Percentiles rank a stretch among this genome's conserved stretches.
Evolutionary conservation across 129 eudicot genomes (phyloP).

Genomic region (Artemisia annua): DNA sequence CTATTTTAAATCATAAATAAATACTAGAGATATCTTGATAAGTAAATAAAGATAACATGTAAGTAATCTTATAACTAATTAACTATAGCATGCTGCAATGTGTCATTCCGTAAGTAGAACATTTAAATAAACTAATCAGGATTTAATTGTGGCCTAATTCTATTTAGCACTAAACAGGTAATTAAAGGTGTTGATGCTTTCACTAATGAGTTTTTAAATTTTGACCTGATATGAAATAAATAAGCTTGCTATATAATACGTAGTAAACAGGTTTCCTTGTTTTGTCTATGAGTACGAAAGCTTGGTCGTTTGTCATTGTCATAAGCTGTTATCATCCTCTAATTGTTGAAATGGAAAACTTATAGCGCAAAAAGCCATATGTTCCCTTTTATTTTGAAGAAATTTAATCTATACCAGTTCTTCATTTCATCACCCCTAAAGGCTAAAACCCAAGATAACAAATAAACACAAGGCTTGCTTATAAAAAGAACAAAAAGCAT

Average conservation of each 20-base stretch:
- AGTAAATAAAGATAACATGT: not conserved
- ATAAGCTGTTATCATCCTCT: slow-evolving; percentile 20
- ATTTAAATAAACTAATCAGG: too few species aligned
- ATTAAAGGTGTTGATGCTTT: slow-evolving; percentile 16
- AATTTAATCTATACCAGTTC: too few species aligned
- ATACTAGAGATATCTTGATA: too few species aligned
- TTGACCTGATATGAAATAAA: slow-evolving; percentile 1
- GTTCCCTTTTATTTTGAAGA: not conserved
- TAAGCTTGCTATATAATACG: not conserved
- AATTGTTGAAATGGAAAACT: slow-evolving; percentile 11
- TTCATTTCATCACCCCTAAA: too few species aligned
- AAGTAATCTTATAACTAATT: not conserved
- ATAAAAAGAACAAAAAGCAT: too few species aligned
- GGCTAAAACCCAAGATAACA: too few species aligned
- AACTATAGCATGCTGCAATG: slow-evolving; percentile 17
- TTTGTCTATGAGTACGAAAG: slow-evolving; percentile 15
- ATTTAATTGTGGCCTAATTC: too few species aligned
- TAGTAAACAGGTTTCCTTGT: slow-evolving; percentile 17
- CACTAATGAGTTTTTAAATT: slow-evolving; percentile 28
- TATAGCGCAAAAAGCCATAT: slow-evolving; percentile 14
- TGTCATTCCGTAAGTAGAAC: slow-evolving; percentile 17
- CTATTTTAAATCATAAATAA: too few species aligned
- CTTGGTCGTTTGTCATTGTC: slow-evolving; percentile 33
- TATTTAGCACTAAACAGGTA: not conserved
- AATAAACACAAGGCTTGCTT: too few species aligned